Conservation (phyloP, 768 basidiomycete genomes). For the Termitomyces sp. region DNA sequence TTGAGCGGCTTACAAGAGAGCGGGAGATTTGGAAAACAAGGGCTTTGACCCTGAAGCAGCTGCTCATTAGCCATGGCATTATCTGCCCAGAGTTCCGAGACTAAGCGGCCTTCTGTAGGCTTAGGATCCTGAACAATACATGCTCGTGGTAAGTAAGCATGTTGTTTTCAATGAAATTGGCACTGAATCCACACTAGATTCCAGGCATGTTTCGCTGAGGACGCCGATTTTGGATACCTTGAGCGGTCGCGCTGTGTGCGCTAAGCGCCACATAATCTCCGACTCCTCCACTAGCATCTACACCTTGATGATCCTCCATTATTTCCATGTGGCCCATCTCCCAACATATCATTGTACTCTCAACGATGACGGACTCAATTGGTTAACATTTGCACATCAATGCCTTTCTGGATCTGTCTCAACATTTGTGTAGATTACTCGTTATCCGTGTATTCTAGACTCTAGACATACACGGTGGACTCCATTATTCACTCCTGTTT, state of each 20-base stretch:
- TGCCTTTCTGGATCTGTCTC: background rate
- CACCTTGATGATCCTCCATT: background rate
- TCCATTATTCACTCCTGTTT: background rate
- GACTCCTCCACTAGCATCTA: background rate
- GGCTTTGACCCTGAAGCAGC: constrained; percentile 42
- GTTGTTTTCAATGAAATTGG: background rate
- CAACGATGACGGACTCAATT: background rate
- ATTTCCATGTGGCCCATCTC: background rate
- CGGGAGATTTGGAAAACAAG: constrained; percentile 60
- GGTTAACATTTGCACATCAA: background rate
- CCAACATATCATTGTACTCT: background rate
- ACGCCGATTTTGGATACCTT: constrained; percentile 11
- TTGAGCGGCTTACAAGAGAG: constrained; percentile 50
- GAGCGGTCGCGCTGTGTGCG: constrained; percentile 1
- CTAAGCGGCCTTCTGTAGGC: constrained; percentile 11
- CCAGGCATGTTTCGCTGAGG: constrained; percentile 4
- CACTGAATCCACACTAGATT: constrained; percentile 4
- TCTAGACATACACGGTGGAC: background rate
- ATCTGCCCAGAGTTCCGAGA: constrained; percentile 46
- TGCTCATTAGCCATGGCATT: constrained; percentile 54
- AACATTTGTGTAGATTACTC: constrained; percentile 1
- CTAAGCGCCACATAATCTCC: constrained; percentile 10
- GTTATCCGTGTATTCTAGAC: background rate
- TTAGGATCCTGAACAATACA: background rate
- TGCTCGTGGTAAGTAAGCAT: constrained; percentile 4